A percentile compares a stretch with the other conserved stretches of the same genome.
phyloP scores from a whole-genome alignment of 1,284 basidiomycete species.

The Tylopilus sp. region DNA sequence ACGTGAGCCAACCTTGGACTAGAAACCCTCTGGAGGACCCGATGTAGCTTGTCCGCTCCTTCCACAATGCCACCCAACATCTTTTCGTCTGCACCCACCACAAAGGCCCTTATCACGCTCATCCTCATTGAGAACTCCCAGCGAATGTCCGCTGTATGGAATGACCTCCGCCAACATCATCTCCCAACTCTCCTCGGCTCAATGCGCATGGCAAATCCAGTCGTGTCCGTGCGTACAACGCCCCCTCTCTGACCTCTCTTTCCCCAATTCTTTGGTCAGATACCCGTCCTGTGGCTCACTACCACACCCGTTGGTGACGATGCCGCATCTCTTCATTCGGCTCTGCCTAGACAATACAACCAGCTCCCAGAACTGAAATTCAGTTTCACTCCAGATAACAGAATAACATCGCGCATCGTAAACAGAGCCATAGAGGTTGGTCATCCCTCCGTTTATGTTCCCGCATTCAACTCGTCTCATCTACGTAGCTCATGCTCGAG shows the following conservation, averaged over 20 bases:
- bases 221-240: slow-evolving; percentile 45
- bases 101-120: slow-evolving; percentile 56
- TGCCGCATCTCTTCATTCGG: slow-evolving; percentile 42
- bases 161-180: slow-evolving; percentile 60
- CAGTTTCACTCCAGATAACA: slow-evolving; percentile 51
- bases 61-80: slow-evolving; percentile 35
- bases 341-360: slow-evolving; percentile 42
- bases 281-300: slow-evolving; percentile 52
- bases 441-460: neutral
- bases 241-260: neutral
- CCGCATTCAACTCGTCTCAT: neutral
- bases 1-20: slow-evolving; percentile 28
- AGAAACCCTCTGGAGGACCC: slow-evolving; percentile 10
- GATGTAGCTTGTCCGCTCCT: slow-evolving; percentile 15
- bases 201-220: slow-evolving; percentile 48
- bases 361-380: slow-evolving; percentile 54
- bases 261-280: slow-evolving; percentile 33
- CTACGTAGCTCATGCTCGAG: slow-evolving; percentile 39
- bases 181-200: slow-evolving; percentile 57
- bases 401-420: slow-evolving; percentile 53
- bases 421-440: slow-evolving; percentile 55
- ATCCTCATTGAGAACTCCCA: slow-evolving; percentile 69
- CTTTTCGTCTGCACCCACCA: slow-evolving; percentile 47
- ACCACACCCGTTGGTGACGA: slow-evolving; percentile 46
- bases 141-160: slow-evolving; percentile 58